A percentile compares a stretch with the other conserved stretches of the same genome.
Conservation (phyloP, 1,284 basidiomycete genomes). For the Melampsora americana region DNA sequence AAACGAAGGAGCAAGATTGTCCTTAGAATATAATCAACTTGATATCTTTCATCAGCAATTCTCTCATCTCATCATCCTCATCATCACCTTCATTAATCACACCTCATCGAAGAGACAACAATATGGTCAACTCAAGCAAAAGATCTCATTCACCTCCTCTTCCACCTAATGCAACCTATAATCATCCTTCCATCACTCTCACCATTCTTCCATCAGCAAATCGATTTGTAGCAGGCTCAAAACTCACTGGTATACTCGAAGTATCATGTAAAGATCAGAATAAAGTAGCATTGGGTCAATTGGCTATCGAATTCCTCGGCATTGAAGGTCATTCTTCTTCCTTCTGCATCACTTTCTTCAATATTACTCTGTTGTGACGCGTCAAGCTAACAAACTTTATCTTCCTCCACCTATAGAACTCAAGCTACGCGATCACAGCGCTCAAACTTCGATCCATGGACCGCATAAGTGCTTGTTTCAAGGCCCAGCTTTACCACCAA, state of each 20-base stretch:
- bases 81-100: too few species aligned
- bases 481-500: constrained; percentile 49
- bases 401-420: constrained; percentile 48
- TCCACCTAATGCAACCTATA: constrained; percentile 41
- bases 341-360: background rate
- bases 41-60: background rate
- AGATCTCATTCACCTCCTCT: constrained; percentile 42
- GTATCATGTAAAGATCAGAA: constrained; percentile 18
- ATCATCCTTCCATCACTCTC: constrained; percentile 20
- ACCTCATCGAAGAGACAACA: too few species aligned
- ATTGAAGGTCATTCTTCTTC: constrained; percentile 18
- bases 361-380: background rate
- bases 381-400: background rate
- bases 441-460: constrained; percentile 49
- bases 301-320: constrained; percentile 33
- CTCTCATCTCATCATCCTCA: background rate
- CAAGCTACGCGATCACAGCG: constrained; percentile 49
- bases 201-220: constrained; percentile 17
- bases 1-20: too few species aligned
- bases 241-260: background rate
- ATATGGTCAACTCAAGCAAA: background rate
- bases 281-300: constrained; percentile 28
- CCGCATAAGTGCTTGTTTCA: constrained; percentile 49
- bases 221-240: constrained; percentile 3
- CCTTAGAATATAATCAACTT: background rate